Base-by-base conservation (phyloP, 306 rosid species). In the Sechiopsis laciniata region DNA sequence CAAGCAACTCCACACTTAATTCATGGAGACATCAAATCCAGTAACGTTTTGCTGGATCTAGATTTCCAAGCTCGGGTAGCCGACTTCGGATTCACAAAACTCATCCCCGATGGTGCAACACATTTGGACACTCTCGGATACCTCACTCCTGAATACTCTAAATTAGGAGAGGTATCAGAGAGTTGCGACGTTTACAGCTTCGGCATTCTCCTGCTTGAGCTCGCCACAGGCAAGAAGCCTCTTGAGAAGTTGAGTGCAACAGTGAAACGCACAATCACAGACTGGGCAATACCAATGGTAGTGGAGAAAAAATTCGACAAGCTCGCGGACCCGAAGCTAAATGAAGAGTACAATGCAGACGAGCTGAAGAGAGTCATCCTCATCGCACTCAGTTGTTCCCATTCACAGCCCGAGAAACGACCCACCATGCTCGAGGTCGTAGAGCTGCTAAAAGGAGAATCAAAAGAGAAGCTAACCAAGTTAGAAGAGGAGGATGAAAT, bases 101-200 rank as follows among this genome's bases (percentile, higher is more conserved):
- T 94, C 82, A 91, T 94, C 80, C 99, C 99, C 3, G 96, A 94
- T 16, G 99, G 97, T 4, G 97, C 95, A 15, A 91, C 97, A 1
- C 97, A 94, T 76, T 97, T 94, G 88, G 99, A 97, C 61, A 94
- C 99, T 69, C 97, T 94, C 0, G 99, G 99, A 74, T 94, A 94
- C 82, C 96, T 94, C 16, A 97, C 99, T 21, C 99, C 99, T 1
- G 99, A 94, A 76, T 94, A 94, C 77, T 96, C 95, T 2, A 91
- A 91, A 96, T 75, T 89, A 59, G 99, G 99, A 64, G 89, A 91
- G 81, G 99, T 95, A 62, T 86, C 86, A 0, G 96, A 89, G 86
- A 83, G 95, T 76, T 94, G 97, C 54, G 99, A 94, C 76, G 96
- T 94, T 40, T 94, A 82, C 85, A 94, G 99, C 82, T 91, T 86